Percentiles rank a stretch among this genome's conserved stretches.
Conservation (phyloP, 2,329 filamentous ascomycete species). For the Diplodia seriata region DNA sequence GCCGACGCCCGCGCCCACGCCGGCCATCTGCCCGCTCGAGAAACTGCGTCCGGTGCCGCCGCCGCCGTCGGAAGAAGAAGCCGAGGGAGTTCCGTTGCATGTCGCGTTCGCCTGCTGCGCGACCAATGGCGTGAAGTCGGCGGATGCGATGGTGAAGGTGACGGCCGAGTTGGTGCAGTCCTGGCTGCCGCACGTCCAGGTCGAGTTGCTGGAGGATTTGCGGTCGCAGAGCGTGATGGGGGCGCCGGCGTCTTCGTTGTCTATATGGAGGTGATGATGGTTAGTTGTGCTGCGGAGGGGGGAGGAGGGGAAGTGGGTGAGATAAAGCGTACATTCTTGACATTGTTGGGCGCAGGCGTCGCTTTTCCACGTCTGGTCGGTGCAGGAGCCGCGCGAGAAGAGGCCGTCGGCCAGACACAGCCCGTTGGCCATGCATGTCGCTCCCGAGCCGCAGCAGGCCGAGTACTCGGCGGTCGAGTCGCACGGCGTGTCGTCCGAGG, state of each 20-base stretch:
- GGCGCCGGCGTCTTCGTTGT: background rate
- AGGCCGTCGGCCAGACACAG: background rate
- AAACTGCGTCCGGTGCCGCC: background rate
- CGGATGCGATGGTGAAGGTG: background rate
- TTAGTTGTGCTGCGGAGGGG: too few relatives aligned
- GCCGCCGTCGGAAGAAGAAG: background rate
- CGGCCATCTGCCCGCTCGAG: slow-evolving; percentile 1
- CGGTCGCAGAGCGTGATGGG: background rate
- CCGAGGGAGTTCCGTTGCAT: background rate
- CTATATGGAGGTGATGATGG: background rate
- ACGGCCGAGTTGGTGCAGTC: background rate
- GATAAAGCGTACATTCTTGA: background rate
- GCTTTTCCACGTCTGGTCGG: background rate
- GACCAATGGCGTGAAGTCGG: background rate
- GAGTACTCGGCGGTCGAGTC: background rate
- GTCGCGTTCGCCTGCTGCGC: background rate
- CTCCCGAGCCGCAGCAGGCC: background rate
- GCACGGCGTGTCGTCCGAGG: background rate
- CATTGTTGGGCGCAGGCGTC: background rate
- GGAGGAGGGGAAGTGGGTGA: too few relatives aligned
- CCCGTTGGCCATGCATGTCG: background rate
- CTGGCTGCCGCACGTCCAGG: background rate
- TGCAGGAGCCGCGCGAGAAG: slow-evolving; percentile 3
- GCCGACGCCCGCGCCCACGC: background rate
- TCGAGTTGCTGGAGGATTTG: background rate